phyloP scores from a whole-genome alignment of 169 alveolate genomes.

The Eimeria nieschulzi region DNA sequence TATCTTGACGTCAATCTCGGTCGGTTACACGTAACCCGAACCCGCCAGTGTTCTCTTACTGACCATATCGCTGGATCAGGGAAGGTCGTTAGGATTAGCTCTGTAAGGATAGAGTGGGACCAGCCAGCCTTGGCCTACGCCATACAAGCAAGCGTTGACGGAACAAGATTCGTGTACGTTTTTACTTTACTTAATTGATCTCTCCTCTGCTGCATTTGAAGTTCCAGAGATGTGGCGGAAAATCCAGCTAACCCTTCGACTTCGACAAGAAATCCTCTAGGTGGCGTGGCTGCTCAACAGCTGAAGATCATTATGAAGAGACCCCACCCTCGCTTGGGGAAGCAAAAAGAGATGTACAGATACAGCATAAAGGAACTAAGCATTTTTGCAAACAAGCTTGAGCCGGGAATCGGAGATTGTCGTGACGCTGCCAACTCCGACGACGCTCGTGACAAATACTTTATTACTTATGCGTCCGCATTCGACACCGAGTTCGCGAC shows the following conservation, averaged over 20 bases:
- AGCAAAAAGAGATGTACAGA: constrained; percentile 83
- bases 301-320: constrained; percentile 85
- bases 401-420: constrained; percentile 87
- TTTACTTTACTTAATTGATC: not conserved
- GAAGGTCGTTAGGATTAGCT: constrained; percentile 79
- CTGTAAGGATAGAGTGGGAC: constrained; percentile 90
- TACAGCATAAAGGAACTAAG: constrained; percentile 89
- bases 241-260: constrained; percentile 85
- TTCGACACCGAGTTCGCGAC: constrained; percentile 84
- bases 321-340: constrained; percentile 90
- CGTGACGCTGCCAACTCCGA: constrained; percentile 89
- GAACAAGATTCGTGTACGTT: constrained; percentile 80
- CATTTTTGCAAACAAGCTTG: constrained; percentile 86
- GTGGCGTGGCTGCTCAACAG: constrained; percentile 82
- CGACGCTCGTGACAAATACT: constrained; percentile 93
- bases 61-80: not conserved
- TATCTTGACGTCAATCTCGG: constrained; percentile 83
- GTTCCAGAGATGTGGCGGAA: constrained; percentile 59
- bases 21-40: not conserved
- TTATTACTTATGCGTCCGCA: constrained; percentile 86
- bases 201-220: not conserved
- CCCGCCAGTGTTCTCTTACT: not conserved
- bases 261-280: constrained; percentile 84
- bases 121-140: constrained; percentile 90
- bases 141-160: constrained; percentile 87